Conservation (phyloP, 306 rosid genomes). For the Albizia julibrissin region DNA sequence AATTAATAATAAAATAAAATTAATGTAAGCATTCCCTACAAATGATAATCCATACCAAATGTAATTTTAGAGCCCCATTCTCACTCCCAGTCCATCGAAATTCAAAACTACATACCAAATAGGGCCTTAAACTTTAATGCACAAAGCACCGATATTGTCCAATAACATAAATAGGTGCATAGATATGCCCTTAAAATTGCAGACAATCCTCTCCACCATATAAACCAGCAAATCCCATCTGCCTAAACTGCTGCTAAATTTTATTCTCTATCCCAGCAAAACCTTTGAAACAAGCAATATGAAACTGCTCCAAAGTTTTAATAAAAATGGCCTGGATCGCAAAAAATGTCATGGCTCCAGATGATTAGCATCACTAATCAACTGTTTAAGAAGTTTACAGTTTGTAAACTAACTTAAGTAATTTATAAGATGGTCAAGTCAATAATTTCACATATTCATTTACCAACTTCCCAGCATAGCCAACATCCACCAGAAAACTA, state of each 20-base stretch:
- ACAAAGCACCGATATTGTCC: not conserved
- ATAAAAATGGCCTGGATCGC: no score
- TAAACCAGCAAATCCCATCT: not conserved
- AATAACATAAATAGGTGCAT: not conserved
- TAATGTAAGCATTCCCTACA: no score
- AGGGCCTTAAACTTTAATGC: not conserved
- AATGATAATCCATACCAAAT: no score
- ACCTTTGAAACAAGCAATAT: not conserved
- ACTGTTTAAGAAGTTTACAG: no score
- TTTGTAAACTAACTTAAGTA: not conserved
- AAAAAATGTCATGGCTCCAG: no score
- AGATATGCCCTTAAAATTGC: not conserved
- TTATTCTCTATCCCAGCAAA: not conserved
- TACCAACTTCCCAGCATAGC: not conserved
- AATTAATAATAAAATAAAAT: no score
- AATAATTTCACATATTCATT: not conserved
- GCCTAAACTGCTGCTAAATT: not conserved
- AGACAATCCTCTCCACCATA: not conserved
- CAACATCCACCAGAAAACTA: not conserved
- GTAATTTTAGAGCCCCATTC: no score
- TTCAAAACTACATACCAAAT: no score
- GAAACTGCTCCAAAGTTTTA: not conserved
- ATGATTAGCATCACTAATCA: no score
- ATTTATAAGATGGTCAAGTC: not conserved
- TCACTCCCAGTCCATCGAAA: no score